Conservation (phyloP, 805 yeast species). For the Candida michaelii region DNA sequence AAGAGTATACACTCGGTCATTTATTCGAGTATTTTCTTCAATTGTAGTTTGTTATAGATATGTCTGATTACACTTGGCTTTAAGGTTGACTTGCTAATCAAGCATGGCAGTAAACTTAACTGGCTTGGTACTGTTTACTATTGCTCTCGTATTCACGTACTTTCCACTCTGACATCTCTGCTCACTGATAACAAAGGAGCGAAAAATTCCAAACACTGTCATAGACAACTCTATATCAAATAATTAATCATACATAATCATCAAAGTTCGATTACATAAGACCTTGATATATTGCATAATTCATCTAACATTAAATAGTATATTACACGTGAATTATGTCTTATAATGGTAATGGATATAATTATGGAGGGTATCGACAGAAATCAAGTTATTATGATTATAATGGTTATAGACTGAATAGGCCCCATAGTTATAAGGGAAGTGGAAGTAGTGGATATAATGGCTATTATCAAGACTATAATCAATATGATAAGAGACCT, state of each 20-base stretch:
- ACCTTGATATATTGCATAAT: background rate
- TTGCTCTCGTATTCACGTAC: too few species aligned
- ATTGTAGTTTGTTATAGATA: too few species aligned
- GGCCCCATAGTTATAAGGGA: background rate
- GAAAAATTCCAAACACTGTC: slow-evolving; percentile 4
- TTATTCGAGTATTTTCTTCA: too few species aligned
- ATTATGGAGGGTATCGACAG: slow-evolving; percentile 9
- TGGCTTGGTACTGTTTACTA: too few species aligned
- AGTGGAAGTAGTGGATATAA: background rate
- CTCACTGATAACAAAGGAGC: slow-evolving; percentile 8
- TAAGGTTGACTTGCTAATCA: too few species aligned
- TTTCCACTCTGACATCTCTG: slow-evolving; percentile 1
- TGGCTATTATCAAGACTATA: slow-evolving; percentile 1
- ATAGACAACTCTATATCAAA: background rate
- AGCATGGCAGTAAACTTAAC: too few species aligned
- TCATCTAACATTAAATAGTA: background rate
- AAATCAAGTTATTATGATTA: slow-evolving; percentile 1
- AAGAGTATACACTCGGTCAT: too few species aligned
- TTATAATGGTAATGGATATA: slow-evolving; percentile 6
- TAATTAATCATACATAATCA: background rate
- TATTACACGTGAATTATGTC: slow-evolving; percentile 4
- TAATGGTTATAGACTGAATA: slow-evolving; percentile 6
- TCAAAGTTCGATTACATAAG: background rate
- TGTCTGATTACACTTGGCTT: too few species aligned
- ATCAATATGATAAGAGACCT: slow-evolving; percentile 2